A percentile compares a stretch with the other conserved stretches of the same genome.
Conservation (phyloP, 192 early-diverging fungal species). For the Gryganskiella cystojenkinii region DNA sequence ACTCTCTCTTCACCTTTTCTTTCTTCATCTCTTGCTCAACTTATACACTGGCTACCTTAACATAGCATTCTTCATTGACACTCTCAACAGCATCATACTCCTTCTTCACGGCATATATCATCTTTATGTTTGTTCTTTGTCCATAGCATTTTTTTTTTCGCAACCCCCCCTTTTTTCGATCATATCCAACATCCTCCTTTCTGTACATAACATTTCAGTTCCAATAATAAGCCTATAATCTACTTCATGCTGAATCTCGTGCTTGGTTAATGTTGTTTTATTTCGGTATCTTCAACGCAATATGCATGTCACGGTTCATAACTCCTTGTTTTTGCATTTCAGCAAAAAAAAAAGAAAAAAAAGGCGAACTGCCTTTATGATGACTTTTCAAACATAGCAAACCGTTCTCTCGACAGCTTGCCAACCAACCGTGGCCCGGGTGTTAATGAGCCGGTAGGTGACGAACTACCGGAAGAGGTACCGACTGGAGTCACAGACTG, state of each 20-base stretch:
- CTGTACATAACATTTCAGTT: not conserved
- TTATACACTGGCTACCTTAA: not conserved
- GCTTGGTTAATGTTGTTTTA: too few species aligned
- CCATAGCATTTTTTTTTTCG: constrained; percentile 1
- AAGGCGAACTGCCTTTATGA: not conserved
- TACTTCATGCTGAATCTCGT: too few species aligned
- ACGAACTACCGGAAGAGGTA: constrained; percentile 3
- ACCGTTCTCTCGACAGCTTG: constrained; percentile 38
- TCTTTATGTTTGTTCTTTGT: not conserved
- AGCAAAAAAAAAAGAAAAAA: too few species aligned
- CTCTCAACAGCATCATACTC: constrained; percentile 12
- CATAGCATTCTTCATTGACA: too few species aligned
- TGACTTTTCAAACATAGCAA: constrained; percentile 49
- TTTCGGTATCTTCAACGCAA: too few species aligned
- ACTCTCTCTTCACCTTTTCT: not conserved
- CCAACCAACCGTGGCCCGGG: constrained; percentile 37
- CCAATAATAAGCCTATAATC: too few species aligned
- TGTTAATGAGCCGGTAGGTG: constrained; percentile 20
- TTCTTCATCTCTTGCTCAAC: not conserved
- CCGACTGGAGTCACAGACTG: not conserved
- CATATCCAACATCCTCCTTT: not conserved
- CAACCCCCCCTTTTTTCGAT: not conserved
- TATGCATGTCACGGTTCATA: too few species aligned
- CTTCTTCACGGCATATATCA: constrained; percentile 10
- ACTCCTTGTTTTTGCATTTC: too few species aligned